Conservation (phyloP, 1,139 yeast genomes). For the Spencermartinsiella ligniputridi region DNA sequence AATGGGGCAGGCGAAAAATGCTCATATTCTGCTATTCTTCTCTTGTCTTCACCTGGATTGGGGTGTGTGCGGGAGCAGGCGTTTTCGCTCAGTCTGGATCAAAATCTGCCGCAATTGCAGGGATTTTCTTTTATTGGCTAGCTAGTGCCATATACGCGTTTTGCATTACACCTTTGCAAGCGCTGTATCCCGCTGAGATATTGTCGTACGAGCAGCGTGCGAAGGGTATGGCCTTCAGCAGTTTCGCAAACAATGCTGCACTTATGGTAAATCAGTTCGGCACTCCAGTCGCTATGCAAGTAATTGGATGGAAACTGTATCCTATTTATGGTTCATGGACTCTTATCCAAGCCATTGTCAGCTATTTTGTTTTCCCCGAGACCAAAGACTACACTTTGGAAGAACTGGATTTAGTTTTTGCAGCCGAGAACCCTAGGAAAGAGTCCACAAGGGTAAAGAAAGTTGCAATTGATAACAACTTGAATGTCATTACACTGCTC, state of each 20-base stretch:
- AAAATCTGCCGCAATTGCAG: slow-evolving; percentile 13
- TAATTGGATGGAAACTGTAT: slow-evolving; percentile 41
- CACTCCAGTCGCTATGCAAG: slow-evolving; percentile 55
- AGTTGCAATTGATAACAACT: neutral
- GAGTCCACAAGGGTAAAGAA: slow-evolving; percentile 17
- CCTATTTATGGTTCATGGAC: slow-evolving; percentile 30
- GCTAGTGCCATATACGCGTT: neutral
- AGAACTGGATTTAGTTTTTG: slow-evolving; percentile 40
- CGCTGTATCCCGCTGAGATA: slow-evolving; percentile 31
- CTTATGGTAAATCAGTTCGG: slow-evolving; percentile 43
- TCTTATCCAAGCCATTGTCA: neutral
- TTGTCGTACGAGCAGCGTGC: slow-evolving; percentile 37
- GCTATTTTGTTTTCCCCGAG: slow-evolving; percentile 15
- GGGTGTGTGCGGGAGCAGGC: slow-evolving; percentile 15
- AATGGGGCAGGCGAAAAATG: slow-evolving; percentile 3
- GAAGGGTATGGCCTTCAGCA: slow-evolving; percentile 28
- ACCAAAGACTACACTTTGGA: slow-evolving; percentile 18
- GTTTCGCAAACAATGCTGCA: slow-evolving; percentile 22
- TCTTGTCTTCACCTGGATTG: slow-evolving; percentile 13
- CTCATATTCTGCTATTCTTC: slow-evolving; percentile 3
- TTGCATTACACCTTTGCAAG: slow-evolving; percentile 11
- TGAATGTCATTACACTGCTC: neutral
- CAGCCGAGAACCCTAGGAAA: slow-evolving; percentile 23
- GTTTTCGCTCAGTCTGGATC: slow-evolving; percentile 10
- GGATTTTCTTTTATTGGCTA: slow-evolving; percentile 5